Conservation (phyloP, 305 asterid genomes). For the Solanum hybrid region DNA sequence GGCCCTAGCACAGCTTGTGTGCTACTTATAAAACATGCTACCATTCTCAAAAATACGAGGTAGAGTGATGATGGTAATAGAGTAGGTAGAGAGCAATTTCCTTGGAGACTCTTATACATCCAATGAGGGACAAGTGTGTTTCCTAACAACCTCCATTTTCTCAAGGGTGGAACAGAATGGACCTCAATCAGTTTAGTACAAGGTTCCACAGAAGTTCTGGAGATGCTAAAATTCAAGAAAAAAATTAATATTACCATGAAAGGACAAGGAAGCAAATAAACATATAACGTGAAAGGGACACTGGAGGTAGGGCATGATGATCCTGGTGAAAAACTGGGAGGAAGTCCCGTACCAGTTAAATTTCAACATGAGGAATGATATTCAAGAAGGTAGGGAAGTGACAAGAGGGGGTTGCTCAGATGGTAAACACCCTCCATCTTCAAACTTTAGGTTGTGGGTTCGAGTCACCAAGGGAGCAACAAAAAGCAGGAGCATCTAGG, state of each 20-base stretch:
- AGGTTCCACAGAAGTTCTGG: background rate
- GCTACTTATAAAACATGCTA: background rate
- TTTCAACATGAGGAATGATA: background rate
- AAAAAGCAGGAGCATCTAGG: background rate
- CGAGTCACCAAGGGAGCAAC: background rate
- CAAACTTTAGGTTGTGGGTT: background rate
- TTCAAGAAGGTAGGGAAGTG: background rate
- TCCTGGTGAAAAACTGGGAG: background rate
- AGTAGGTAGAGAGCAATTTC: background rate
- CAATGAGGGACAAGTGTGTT: background rate
- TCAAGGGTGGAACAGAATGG: background rate
- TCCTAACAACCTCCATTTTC: background rate
- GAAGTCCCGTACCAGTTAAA: background rate
- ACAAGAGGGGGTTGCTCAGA: background rate
- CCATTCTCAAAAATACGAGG: background rate
- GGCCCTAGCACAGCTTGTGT: background rate
- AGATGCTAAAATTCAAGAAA: background rate
- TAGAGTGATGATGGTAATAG: background rate
- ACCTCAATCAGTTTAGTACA: background rate
- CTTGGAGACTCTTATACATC: background rate
- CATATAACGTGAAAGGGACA: background rate
- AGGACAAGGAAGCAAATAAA: background rate
- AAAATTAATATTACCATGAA: background rate
- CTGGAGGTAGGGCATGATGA: background rate
- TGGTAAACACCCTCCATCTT: background rate